These are phyloP conservation scores for Tieghemostelium lacteum DNA, from an alignment of 78 protist genomes.

Conservation along the genomic window DNA sequence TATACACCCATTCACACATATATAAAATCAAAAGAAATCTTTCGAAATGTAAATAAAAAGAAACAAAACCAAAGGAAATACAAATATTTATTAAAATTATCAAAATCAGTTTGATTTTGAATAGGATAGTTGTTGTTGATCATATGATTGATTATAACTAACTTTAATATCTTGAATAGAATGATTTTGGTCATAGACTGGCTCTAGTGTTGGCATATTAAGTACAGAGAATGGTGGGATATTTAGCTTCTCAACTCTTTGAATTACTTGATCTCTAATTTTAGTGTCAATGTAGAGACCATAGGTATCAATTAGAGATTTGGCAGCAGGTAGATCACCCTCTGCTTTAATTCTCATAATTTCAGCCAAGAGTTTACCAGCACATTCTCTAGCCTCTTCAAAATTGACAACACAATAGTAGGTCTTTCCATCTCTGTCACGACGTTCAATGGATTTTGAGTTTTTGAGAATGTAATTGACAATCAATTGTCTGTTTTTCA, in stretches of 20 bases:
- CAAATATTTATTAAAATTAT: no score
- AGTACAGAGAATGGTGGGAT: not conserved
- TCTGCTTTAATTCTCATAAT: not conserved
- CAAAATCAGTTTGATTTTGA: no score
- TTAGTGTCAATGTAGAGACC: not conserved
- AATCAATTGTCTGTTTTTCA: conserved; percentile 1
- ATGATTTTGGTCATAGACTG: not conserved
- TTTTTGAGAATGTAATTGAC: not conserved
- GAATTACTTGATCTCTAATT: not conserved
- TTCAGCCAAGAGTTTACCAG: not conserved
- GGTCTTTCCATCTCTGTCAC: not conserved
- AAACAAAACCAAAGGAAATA: no score
- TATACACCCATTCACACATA: no score
- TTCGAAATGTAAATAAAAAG: no score
- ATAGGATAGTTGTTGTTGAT: no score
- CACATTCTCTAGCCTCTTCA: not conserved
- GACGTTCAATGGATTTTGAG: not conserved
- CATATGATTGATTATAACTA: not conserved
- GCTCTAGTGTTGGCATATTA: not conserved
- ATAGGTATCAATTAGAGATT: conserved; percentile 4
- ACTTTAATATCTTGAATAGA: not conserved
- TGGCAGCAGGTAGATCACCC: not conserved
- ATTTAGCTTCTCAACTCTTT: not conserved
- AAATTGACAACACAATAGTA: not conserved
- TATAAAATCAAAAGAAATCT: no score